Evolutionary conservation across 768 basidiomycete genomes (phyloP).

Genomic region (Leucosporidium scottii): DNA sequence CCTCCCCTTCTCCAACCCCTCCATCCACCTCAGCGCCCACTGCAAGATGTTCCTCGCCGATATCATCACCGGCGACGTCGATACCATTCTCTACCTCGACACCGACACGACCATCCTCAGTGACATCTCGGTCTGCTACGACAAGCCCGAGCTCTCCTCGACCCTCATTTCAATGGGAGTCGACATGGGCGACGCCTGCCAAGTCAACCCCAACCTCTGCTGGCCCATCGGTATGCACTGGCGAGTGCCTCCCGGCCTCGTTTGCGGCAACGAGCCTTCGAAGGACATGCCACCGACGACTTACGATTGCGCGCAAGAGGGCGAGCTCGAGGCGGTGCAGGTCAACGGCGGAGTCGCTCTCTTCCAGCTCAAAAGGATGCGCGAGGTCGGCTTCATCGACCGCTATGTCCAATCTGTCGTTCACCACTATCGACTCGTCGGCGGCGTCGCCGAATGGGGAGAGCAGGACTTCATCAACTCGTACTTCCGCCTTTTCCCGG

Average conservation of each 20-base stretch:
- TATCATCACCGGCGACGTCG: conserved; percentile 24
- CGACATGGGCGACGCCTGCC: conserved; percentile 35
- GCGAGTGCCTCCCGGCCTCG: conserved; percentile 17
- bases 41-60: conserved; percentile 34
- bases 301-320: conserved; percentile 10
- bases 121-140: conserved; percentile 26
- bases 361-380: conserved; percentile 23
- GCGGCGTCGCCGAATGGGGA: conserved; percentile 17
- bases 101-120: conserved; percentile 30
- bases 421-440: conserved; percentile 19
- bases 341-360: conserved; percentile 32
- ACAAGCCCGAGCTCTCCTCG: background rate
- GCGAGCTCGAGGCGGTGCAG: conserved; percentile 27
- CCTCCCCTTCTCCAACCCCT: conserved; percentile 27
- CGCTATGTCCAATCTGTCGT: conserved; percentile 30
- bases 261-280: conserved; percentile 24
- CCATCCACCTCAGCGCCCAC: conserved; percentile 29
- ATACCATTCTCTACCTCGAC: conserved; percentile 31
- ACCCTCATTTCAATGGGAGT: conserved; percentile 26
- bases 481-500: conserved; percentile 29
- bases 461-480: conserved; percentile 35
- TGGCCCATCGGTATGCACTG: conserved; percentile 32
- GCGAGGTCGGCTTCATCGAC: conserved; percentile 22
- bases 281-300: background rate
- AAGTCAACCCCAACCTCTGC: conserved; percentile 19